Conservation (phyloP, 75 land plant species). For the Cupressus sempervirens region DNA sequence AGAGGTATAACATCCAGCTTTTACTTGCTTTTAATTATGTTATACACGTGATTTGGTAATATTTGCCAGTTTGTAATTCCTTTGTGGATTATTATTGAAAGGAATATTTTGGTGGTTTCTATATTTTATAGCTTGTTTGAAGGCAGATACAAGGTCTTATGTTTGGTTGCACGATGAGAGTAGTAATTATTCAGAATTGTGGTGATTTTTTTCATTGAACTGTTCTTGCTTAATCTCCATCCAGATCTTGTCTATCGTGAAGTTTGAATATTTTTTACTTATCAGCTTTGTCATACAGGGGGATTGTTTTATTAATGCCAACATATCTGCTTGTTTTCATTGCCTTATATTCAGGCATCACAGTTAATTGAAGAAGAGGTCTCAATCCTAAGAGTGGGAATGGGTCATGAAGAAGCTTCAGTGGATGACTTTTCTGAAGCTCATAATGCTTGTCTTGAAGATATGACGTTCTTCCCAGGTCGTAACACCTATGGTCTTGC, state of each 20-base stretch:
- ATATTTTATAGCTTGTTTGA: not conserved
- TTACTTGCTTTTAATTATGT: not conserved
- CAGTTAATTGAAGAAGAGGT: slow-evolving; percentile 65
- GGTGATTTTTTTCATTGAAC: not conserved
- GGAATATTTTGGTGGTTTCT: not conserved
- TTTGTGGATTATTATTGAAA: not conserved
- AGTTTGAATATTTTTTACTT: not conserved
- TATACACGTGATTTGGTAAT: not conserved
- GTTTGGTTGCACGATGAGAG: not conserved
- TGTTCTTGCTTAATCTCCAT: not conserved
- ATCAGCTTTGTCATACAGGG: not conserved
- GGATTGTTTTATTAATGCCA: not conserved
- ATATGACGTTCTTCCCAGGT: slow-evolving; percentile 83
- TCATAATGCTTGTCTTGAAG: slow-evolving; percentile 70
- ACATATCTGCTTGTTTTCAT: not conserved
- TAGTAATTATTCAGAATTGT: not conserved
- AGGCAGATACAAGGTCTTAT: not conserved
- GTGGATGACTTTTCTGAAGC: slow-evolving; percentile 84
- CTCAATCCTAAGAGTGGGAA: slow-evolving; percentile 54
- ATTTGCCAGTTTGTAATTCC: not conserved
- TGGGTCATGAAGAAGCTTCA: slow-evolving; percentile 86
- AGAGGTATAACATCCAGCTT: slow-evolving; percentile 39
- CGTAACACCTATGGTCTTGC: slow-evolving; percentile 70
- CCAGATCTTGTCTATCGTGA: not conserved
- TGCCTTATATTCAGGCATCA: slow-evolving; percentile 57